These are phyloP conservation scores for Madurella fahalii DNA, from an alignment of 2,329 filamentous ascomycete species.

Conservation along the genomic window DNA sequence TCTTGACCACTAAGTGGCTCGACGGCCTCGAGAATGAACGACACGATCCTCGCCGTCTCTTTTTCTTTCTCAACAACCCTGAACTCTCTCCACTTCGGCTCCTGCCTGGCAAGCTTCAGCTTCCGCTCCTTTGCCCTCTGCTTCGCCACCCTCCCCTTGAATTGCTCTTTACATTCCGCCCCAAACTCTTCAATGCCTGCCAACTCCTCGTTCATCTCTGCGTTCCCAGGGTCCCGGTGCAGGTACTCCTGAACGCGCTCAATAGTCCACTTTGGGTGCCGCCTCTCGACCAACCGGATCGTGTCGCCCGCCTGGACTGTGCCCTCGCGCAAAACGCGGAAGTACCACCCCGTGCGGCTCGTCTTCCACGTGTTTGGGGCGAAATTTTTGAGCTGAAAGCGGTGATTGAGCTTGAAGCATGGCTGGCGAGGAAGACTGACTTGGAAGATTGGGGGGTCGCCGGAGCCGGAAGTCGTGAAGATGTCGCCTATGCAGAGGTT, in stretches of 20 bases:
- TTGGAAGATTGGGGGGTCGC: slow-evolving; percentile 44
- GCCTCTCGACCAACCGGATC: slow-evolving; percentile 52
- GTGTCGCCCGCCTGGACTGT: slow-evolving; percentile 52
- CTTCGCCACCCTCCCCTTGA: slow-evolving; percentile 49
- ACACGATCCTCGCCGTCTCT: slow-evolving; percentile 49
- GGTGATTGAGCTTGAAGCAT: slow-evolving; percentile 66
- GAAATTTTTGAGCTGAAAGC: slow-evolving; percentile 60
- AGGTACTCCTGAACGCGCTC: slow-evolving; percentile 60
- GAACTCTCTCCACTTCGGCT: slow-evolving; percentile 42
- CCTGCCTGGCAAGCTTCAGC: slow-evolving; percentile 18
- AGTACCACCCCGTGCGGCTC: slow-evolving; percentile 63
- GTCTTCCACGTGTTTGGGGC: slow-evolving; percentile 52
- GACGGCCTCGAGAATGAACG: slow-evolving; percentile 49
- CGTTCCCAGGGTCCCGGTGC: slow-evolving; percentile 50
- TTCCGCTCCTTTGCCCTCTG: slow-evolving; percentile 27
- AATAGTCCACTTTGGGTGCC: slow-evolving; percentile 58
- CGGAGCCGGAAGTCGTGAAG: slow-evolving; percentile 33
- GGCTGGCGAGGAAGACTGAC: slow-evolving; percentile 60
- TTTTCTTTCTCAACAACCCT: slow-evolving; percentile 45
- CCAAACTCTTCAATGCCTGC: slow-evolving; percentile 48
- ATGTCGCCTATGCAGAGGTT: slow-evolving; percentile 64
- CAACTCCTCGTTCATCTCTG: slow-evolving; percentile 50
- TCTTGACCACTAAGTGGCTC: slow-evolving; percentile 29
- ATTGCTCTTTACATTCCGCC: slow-evolving; percentile 44
- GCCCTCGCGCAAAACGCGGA: slow-evolving; percentile 55